phyloP scores from a whole-genome alignment of 495 filamentous ascomycete genomes.

The Durotheca rogersii region DNA sequence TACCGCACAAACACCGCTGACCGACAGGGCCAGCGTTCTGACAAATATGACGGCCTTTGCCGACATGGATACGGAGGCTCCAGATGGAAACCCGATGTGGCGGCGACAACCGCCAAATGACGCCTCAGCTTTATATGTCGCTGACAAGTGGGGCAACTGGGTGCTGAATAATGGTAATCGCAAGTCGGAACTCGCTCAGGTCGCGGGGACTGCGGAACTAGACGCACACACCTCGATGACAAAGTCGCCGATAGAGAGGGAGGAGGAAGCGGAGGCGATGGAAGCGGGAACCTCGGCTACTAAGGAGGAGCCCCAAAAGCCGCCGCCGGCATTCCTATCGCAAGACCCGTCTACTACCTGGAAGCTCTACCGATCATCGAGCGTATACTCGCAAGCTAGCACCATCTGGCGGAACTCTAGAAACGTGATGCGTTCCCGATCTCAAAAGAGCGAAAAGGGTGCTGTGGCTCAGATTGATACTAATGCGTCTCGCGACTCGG shows the following conservation, averaged over 20 bases:
- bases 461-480: constrained; percentile 24
- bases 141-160: constrained; percentile 51
- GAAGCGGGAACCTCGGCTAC: constrained; percentile 30
- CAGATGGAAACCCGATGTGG: constrained; percentile 40
- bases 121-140: constrained; percentile 42
- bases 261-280: constrained; percentile 31
- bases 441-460: constrained; percentile 23
- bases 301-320: constrained; percentile 9
- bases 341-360: constrained; percentile 3
- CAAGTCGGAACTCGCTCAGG: constrained; percentile 19
- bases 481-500: constrained; percentile 30
- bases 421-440: constrained; percentile 14
- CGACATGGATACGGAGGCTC: constrained; percentile 34
- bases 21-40: constrained; percentile 41
- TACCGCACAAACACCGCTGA: constrained; percentile 20
- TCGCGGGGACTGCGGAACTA: constrained; percentile 24
- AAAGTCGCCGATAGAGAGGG: constrained; percentile 43
- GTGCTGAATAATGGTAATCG: constrained; percentile 36
- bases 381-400: constrained; percentile 33
- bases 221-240: constrained; percentile 44
- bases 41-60: constrained; percentile 53
- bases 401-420: constrained; percentile 10
- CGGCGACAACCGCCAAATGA: constrained; percentile 42
- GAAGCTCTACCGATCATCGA: constrained; percentile 26
- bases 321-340: constrained; percentile 25